Percentiles rank a stretch among this genome's conserved stretches.
These are phyloP conservation scores for Phoma sp. DNA, from an alignment of 2,329 filamentous ascomycete species.

Conservation along the genomic window DNA sequence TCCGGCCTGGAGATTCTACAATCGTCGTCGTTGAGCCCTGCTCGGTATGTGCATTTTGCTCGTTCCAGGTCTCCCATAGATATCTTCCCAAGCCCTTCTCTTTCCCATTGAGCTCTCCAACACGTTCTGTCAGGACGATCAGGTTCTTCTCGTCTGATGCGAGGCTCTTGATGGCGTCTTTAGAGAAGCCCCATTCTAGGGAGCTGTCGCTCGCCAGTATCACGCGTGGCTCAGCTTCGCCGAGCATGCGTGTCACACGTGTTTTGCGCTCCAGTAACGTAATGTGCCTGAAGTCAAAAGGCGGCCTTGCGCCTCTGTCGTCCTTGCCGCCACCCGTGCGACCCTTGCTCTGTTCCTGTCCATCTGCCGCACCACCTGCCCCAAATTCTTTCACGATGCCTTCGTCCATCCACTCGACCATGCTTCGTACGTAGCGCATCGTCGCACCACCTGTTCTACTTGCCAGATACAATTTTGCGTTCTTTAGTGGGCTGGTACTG, in stretches of 20 bases:
- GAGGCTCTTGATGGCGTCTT: slow-evolving; percentile 75
- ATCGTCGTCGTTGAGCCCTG: slow-evolving; percentile 56
- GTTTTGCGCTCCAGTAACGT: slow-evolving; percentile 82
- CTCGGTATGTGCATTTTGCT: slow-evolving; percentile 28
- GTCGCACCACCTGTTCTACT: slow-evolving; percentile 87
- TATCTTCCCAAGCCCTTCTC: slow-evolving; percentile 66
- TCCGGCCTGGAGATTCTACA: slow-evolving; percentile 67
- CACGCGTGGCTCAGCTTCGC: slow-evolving; percentile 66
- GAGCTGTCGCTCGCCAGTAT: slow-evolving; percentile 91
- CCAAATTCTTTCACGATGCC: slow-evolving; percentile 92
- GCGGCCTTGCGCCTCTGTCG: slow-evolving; percentile 64
- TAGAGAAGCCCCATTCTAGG: slow-evolving; percentile 94
- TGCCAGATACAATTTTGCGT: slow-evolving; percentile 75
- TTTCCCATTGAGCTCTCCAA: slow-evolving; percentile 50
- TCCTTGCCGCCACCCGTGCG: slow-evolving; percentile 50
- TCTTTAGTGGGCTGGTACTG: slow-evolving; percentile 55
- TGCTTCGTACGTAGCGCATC: slow-evolving; percentile 88
- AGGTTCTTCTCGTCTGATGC: slow-evolving; percentile 81
- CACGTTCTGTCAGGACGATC: slow-evolving; percentile 83
- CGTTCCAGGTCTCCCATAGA: slow-evolving; percentile 69
- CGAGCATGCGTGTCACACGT: slow-evolving; percentile 74
- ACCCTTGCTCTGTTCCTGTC: slow-evolving; percentile 37
- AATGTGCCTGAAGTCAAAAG: slow-evolving; percentile 89
- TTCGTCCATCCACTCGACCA: slow-evolving; percentile 99
- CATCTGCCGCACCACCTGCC: slow-evolving; percentile 57